Percentiles rank a stretch among this genome's conserved stretches.
Evolutionary conservation across 2,329 filamentous ascomycete species (phyloP).

Genomic region (Chalaropsis thielavioides): DNA sequence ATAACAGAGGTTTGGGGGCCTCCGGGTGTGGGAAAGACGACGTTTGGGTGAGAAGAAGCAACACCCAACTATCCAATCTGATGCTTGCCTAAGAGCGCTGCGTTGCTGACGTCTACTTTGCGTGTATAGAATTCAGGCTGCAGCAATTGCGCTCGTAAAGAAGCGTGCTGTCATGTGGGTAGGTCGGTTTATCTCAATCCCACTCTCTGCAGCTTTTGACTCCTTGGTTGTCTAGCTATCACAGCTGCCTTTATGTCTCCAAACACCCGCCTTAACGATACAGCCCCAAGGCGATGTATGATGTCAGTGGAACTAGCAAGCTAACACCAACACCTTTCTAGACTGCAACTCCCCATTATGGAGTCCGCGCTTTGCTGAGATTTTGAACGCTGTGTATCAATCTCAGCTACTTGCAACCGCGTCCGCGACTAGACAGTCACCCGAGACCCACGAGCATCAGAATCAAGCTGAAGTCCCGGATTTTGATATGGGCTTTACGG

Average conservation of each 20-base stretch:
- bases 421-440: neutral
- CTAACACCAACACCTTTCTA: conserved; percentile 20
- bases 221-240: neutral
- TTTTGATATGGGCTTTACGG: conserved; percentile 11
- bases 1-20: conserved; percentile 82
- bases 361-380: conserved; percentile 22
- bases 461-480: conserved; percentile 2
- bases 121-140: conserved; percentile 51
- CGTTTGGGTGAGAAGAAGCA: conserved; percentile 48
- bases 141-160: conserved; percentile 45
- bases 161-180: conserved; percentile 64
- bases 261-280: neutral
- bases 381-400: conserved; percentile 14
- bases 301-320: neutral
- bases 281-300: neutral
- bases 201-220: neutral
- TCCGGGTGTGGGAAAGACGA: conserved; percentile 72
- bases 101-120: neutral
- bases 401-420: neutral
- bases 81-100: neutral
- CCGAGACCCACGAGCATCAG: neutral
- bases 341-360: conserved; percentile 35
- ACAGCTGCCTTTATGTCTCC: neutral
- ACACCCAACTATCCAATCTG: neutral
- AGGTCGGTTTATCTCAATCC: conserved; percentile 39